Evolutionary conservation across 1,139 yeast species (phyloP), one percentile per base, ranked within the genome.

Genomic region (Candida buenavistaensis): DNA sequence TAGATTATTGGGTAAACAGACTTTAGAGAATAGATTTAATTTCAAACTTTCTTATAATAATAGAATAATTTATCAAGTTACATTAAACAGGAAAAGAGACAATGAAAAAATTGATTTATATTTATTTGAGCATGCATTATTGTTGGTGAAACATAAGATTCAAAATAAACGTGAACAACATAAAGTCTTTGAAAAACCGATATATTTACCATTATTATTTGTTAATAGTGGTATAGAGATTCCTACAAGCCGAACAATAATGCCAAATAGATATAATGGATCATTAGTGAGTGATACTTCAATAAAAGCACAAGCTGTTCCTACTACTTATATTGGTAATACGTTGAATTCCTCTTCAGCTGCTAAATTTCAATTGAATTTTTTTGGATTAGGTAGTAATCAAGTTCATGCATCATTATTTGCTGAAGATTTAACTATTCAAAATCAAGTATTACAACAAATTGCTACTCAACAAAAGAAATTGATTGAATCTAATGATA

Each of bases 101-200:
- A 82, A 83, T 41, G 89, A 83, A 47, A 88, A 85, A 47, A 83
- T 83, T 50, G 95, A 85, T 45, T 80, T 87, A 31, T 92, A 90
- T 54, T 57, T 92, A 37, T 80, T 92, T 55, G 98, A 92, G 57
- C 95, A 92, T 59, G 89, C 94, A 35, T 57, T 92, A 27, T 64
- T 94, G 42, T 82, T 92, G 58, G 90, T 89, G 24, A 84, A 92
- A 53, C 85, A 86, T 39, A 94, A 90, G 59, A 72, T 84, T 21
- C 89, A 87, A 41, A 89, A 88, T 55, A 90, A 92, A 57, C 76
- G 96, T 49, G 97, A 92, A 50, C 95, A 85, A 44, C 84, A 85
- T 51, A 86, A 89, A 54, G 97, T 92, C 11, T 87, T 83, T 59
- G 94, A 94, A 51, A 78, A 89, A 56, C 98, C 98, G 6, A 86